These are phyloP conservation scores for Aspergillus sclerotioniger DNA, from an alignment of 495 filamentous ascomycete species.

Conservation along the genomic window DNA sequence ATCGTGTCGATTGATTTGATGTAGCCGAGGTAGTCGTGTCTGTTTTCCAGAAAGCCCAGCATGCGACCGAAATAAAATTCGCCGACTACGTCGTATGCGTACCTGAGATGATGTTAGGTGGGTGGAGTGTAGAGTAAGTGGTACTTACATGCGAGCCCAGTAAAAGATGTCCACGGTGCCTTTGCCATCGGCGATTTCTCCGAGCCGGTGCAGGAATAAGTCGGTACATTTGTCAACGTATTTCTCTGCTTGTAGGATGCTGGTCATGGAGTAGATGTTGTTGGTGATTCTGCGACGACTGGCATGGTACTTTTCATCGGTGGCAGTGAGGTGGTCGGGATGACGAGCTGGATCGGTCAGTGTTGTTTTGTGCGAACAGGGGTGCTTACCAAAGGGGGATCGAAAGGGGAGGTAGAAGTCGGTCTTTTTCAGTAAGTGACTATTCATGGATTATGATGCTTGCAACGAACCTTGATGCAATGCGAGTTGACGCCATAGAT, in stretches of 20 bases:
- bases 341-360: conserved; percentile 13
- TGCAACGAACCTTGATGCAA: conserved; percentile 16
- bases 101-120: conserved; percentile 21
- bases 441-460: background rate
- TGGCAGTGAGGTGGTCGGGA: conserved; percentile 19
- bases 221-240: conserved; percentile 28
- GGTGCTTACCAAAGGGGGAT: conserved; percentile 16
- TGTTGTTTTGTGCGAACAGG: background rate
- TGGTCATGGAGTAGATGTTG: conserved; percentile 30
- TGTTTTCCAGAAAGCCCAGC: conserved; percentile 33
- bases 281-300: conserved; percentile 32
- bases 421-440: conserved; percentile 3
- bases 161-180: conserved; percentile 22
- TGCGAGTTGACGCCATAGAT: conserved; percentile 30
- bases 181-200: conserved; percentile 21
- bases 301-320: conserved; percentile 27
- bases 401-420: conserved; percentile 21
- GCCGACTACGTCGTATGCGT: conserved; percentile 36
- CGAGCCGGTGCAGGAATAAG: conserved; percentile 21
- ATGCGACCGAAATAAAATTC: conserved; percentile 39
- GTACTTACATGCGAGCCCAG: conserved; percentile 20
- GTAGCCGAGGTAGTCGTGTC: conserved; percentile 16
- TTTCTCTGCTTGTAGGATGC: conserved; percentile 29
- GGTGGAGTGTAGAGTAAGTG: too few species aligned
- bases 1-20: conserved; percentile 23